phyloP scores from a whole-genome alignment of 2,329 filamentous ascomycete species.

The Ceratocystis variospora region DNA sequence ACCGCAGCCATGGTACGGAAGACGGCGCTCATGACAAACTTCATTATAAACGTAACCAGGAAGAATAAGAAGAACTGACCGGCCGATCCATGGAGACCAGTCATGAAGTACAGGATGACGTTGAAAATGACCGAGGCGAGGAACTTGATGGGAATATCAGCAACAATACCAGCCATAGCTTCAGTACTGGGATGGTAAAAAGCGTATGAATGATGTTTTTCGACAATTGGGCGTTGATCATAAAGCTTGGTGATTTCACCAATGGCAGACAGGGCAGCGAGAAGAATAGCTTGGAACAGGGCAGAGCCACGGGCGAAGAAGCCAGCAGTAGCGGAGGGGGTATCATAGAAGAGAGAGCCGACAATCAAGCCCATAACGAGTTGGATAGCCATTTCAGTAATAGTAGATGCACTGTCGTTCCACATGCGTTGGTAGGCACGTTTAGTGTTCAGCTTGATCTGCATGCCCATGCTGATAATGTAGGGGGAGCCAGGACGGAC shows the following conservation, averaged over 20 bases:
- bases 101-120: constrained; percentile 44
- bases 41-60: constrained; percentile 53
- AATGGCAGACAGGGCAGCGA: constrained; percentile 45
- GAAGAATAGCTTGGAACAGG: constrained; percentile 46
- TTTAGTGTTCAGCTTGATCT: constrained; percentile 38
- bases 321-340: constrained; percentile 34
- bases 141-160: constrained; percentile 47
- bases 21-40: constrained; percentile 60
- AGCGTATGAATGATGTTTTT: constrained; percentile 36
- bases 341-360: constrained; percentile 45
- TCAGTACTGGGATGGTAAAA: constrained; percentile 41
- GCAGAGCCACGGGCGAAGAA: constrained; percentile 43
- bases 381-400: constrained; percentile 34
- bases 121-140: constrained; percentile 38
- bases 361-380: constrained; percentile 46
- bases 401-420: constrained; percentile 37
- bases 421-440: constrained; percentile 39
- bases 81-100: constrained; percentile 41
- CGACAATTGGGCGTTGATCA: constrained; percentile 34
- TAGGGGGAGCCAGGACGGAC: constrained; percentile 43
- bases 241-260: constrained; percentile 38
- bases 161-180: constrained; percentile 39
- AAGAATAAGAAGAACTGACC: constrained; percentile 65
- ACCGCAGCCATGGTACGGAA: constrained; percentile 61
- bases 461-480: constrained; percentile 41